Evolutionary conservation across 176 grass and related monocot genomes (phyloP), one percentile per base, ranked within the genome.

Genomic region (Chrysopogon serrulatus): DNA sequence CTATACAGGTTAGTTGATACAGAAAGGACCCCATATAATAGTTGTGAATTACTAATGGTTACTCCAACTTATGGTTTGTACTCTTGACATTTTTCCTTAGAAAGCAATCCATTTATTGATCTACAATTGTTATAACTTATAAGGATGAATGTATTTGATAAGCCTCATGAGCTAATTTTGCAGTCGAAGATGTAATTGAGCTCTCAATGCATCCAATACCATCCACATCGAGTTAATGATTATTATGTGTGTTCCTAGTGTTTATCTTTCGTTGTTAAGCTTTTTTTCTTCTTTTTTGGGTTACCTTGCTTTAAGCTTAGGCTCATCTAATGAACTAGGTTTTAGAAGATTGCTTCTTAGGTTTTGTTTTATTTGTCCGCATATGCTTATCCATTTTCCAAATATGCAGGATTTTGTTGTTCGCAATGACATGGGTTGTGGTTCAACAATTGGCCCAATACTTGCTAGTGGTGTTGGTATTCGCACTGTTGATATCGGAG

Each of bases 401-500:
- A 23, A 61, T 76, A 45, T 88, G 71, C 89, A 98, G 96, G 96
- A 98, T 89, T 98, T 98, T 92, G 96, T 96, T 65, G 91, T 98
- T 51, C 79, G 93, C n/a, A 96, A 98, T 28, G 96, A 98, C 69
- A 94, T 94, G 91, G 79, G 57, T 47, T 98, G 96, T 64, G 96
- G 96, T 66, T 98, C 96, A 11, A 98, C 96, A 66, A 98, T 98
- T 15, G 96, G 96, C 10, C 96, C 96, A 57, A 98, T 98, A 82
- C 87, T 98, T 4, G 93, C 96, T 9, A 98, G 96, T 44, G 96
- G 93, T 62, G 82, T 94, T 27, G 96, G 96, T 37, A 96, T 98
- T 51, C 93, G 93, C 30, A 98, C 96, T 1, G 93, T 95, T 49
- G 96, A 98, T 78, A 77, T 95, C 5, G 96, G 96, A 56, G 96